Base-by-base conservation (phyloP, 2,329 filamentous ascomycete genomes). In the Karstenula rhodostoma region DNA sequence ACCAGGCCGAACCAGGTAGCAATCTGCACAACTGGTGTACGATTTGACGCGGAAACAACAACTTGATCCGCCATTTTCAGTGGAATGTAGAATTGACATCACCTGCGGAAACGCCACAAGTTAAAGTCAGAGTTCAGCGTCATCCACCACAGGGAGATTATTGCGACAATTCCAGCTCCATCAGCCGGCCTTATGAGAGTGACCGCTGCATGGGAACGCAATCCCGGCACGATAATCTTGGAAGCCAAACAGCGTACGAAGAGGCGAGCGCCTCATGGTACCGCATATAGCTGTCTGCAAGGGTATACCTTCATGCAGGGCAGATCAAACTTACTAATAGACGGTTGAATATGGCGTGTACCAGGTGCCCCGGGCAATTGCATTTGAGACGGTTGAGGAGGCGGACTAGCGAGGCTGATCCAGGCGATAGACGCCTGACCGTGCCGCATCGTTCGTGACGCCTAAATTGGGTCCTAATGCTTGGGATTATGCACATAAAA, bases 1-100 rank as follows among this genome's bases (percentile, higher is more conserved):
- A 59, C 63, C 10, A 72, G 56, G 32, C 56, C 60, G 25, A 72
- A 59, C 68, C 68, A 72, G 15, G 65, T 62, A n/a, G 68, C 48
- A 27, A 72, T 70, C 40, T 72, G 67, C n/a, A 72, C 58, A 9
- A 71, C 57, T 13, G 70, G 70, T 32, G 65, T 71, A 10, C 61
- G 60, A 43, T 72, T 71, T 17, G 58, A 47, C 27, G 62, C 66
- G 13, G 62, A 64, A 22, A 68, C 10, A 13, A 68, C 58, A 23
- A 67, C 54, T 56, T 70, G 67, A 46, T 62, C 49, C 19, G 22
- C 48, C 48, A 51, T 51, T 10, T 35, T 33, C 32, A 40, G 10
- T 15, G 9, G 3, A 25, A 22, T 23, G 10, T n/a, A 35, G 8
- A 9, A 23, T n/a, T 35, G 8, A 37, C 48, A 51, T 37, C 32